phyloP scores from a whole-genome alignment of 805 yeast genomes.

The Wickerhamiella azymoides region DNA sequence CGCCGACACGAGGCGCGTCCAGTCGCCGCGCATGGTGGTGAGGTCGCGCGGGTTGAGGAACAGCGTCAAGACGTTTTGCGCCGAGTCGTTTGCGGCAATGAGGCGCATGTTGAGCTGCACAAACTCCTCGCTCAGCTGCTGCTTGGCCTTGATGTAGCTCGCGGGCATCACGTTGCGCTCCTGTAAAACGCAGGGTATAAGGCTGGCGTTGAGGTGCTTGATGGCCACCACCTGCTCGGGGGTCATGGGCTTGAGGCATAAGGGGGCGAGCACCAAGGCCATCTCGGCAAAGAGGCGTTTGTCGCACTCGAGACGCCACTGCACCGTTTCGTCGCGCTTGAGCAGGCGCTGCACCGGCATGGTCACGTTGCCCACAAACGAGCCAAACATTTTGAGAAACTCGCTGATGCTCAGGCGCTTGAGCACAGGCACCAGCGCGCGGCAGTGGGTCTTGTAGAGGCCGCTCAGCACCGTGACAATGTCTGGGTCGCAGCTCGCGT shows the following conservation, averaged over 20 bases:
- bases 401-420: slow-evolving; percentile 54
- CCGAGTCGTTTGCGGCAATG: slow-evolving; percentile 40
- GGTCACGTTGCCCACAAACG: slow-evolving; percentile 45
- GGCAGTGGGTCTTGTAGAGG: slow-evolving; percentile 50
- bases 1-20: slow-evolving; percentile 40
- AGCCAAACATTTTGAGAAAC: slow-evolving; percentile 38
- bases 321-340: slow-evolving; percentile 32
- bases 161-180: slow-evolving; percentile 31
- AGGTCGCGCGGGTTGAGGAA: slow-evolving; percentile 32
- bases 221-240: slow-evolving; percentile 40
- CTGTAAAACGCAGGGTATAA: slow-evolving; percentile 28
- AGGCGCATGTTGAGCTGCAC: slow-evolving; percentile 39
- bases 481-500: slow-evolving; percentile 37
- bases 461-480: slow-evolving; percentile 48
- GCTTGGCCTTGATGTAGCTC: slow-evolving; percentile 37
- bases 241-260: slow-evolving; percentile 47
- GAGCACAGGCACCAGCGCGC: slow-evolving; percentile 47
- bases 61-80: slow-evolving; percentile 35
- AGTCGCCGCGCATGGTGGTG: slow-evolving; percentile 41
- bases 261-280: slow-evolving; percentile 46
- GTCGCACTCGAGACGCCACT: slow-evolving; percentile 64
- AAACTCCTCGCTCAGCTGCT: slow-evolving; percentile 41
- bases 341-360: slow-evolving; percentile 49
- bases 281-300: slow-evolving; percentile 41
- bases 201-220: slow-evolving; percentile 37